A percentile compares a stretch with the other conserved stretches of the same genome.
phyloP scores from a whole-genome alignment of 352 stramenopile genomes.

The Phytophthora pistaciae region DNA sequence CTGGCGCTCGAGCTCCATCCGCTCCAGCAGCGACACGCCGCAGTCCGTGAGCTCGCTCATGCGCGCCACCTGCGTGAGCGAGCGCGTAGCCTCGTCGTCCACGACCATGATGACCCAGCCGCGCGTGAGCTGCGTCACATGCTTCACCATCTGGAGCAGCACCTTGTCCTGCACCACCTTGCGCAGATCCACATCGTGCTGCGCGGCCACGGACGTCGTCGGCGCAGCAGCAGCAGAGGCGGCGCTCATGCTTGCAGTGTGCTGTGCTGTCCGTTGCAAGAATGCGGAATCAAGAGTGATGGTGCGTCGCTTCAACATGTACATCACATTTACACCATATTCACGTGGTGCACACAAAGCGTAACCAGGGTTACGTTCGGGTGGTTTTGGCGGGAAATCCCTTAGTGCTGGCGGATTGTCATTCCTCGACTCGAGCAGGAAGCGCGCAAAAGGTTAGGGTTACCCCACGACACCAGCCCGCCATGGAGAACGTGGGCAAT shows the following conservation, averaged over 20 bases:
- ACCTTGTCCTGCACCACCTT: slow-evolving; percentile 85
- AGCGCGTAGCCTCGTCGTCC: slow-evolving; percentile 93
- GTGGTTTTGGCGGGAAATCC: slow-evolving; percentile 42
- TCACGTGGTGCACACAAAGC: background rate
- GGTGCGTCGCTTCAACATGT: slow-evolving; percentile 9
- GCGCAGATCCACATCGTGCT: slow-evolving; percentile 76
- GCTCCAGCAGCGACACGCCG: slow-evolving; percentile 96
- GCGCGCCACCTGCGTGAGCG: slow-evolving; percentile 95
- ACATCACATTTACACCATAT: background rate
- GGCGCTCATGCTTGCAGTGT: background rate
- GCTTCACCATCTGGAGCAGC: slow-evolving; percentile 85
- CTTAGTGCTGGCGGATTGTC: background rate
- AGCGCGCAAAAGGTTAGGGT: background rate
- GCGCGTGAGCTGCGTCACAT: slow-evolving; percentile 77
- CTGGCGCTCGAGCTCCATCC: slow-evolving; percentile 95
- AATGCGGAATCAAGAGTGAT: slow-evolving; percentile 22
- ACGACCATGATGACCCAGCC: slow-evolving; percentile 96
- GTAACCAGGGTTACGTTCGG: slow-evolving; percentile 11
- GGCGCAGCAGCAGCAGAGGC: background rate
- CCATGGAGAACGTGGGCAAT: slow-evolving; percentile 90
- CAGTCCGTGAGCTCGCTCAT: slow-evolving; percentile 99
- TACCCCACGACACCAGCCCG: background rate
- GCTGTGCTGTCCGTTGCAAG: slow-evolving; percentile 1
- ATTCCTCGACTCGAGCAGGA: slow-evolving; percentile 4
- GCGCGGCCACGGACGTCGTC: slow-evolving; percentile 13